Evolutionary conservation across 2,329 filamentous ascomycete species (phyloP).

Genomic region (Fusarium humuli): DNA sequence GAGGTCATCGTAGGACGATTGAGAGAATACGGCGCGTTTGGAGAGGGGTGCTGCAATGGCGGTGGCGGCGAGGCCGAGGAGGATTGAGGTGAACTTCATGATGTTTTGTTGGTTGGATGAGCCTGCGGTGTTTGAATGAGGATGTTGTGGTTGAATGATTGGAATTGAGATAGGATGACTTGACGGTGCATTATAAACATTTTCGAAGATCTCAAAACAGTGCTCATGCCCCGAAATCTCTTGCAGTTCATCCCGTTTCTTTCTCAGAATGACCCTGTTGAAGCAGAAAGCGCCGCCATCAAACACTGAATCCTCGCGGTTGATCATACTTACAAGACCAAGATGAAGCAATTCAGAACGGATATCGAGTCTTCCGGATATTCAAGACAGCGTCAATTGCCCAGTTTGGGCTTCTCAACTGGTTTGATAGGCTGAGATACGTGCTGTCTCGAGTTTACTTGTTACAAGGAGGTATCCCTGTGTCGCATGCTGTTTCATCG

Average conservation of each 20-base stretch:
- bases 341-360: not conserved
- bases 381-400: not conserved
- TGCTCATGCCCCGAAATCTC: rapidly evolving
- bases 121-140: too few species aligned
- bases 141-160: not conserved
- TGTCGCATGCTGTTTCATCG: conserved; percentile 22
- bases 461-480: conserved; percentile 19
- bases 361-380: not conserved
- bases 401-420: too few species aligned
- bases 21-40: conserved; percentile 49
- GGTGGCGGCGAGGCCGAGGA: conserved; percentile 45
- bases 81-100: conserved; percentile 53
- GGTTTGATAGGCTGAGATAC: not conserved
- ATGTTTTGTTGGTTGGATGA: not conserved
- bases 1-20: conserved; percentile 57
- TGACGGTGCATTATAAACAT: not conserved
- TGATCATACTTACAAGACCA: not conserved
- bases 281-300: not conserved
- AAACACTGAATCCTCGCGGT: not conserved
- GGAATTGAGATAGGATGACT: not conserved
- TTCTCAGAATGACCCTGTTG: not conserved
- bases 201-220: not conserved
- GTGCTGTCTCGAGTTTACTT: not conserved
- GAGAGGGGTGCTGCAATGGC: conserved; percentile 47
- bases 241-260: not conserved